Base-by-base conservation (phyloP, 768 basidiomycete genomes). In the Leccinum disarticulatum region DNA sequence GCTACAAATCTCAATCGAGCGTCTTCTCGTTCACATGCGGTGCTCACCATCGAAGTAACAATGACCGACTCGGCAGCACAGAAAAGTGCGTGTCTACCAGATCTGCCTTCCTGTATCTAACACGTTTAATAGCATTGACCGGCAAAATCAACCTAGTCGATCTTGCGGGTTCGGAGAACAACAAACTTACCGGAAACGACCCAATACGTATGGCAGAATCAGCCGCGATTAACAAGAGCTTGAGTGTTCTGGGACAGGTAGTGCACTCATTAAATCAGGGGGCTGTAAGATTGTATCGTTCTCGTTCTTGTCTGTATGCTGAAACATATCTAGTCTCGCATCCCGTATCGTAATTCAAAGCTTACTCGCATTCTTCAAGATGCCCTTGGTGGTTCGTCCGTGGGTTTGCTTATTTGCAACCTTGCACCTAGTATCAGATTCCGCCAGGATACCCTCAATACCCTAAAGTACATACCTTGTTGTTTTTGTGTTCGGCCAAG, bases 331-430 rank as follows among this genome's bases (percentile, higher is more conserved):
- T 57, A 91, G 87, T 77, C 85, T 30, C 86, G 91, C 25, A 88
- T 95, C 60, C 94, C 94, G 0, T 95, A 95, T 68, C 86, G 94
- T 48, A 91, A 95, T 70, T 91, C 91, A 1, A 94, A 94, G 69
- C 79, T 95, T 35, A 96, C 93, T 0, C 80, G 94, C 27, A 87
- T 95, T 54, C 81, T 96, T 1, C 92, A 95, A 86, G 92, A 93
- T 61, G 92, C 93, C 0, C 83, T 96, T 1, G 92, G 92, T 22
- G 94, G 94, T 13, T 80, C 83, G 2, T 88, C 90, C 0, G 80
- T 91, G 10, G 90, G 90, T 2, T 75, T 95, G 22, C 77, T 95
- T 46, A 91, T 96, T 33, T 93, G 92, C 73, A 94, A 94, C 65
- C 77, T 96, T 9, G 90, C 93, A 10, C 93, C 94, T 15, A 91